Conservation (phyloP, 2,329 filamentous ascomycete species). For the Xenoacremonium recifei region DNA sequence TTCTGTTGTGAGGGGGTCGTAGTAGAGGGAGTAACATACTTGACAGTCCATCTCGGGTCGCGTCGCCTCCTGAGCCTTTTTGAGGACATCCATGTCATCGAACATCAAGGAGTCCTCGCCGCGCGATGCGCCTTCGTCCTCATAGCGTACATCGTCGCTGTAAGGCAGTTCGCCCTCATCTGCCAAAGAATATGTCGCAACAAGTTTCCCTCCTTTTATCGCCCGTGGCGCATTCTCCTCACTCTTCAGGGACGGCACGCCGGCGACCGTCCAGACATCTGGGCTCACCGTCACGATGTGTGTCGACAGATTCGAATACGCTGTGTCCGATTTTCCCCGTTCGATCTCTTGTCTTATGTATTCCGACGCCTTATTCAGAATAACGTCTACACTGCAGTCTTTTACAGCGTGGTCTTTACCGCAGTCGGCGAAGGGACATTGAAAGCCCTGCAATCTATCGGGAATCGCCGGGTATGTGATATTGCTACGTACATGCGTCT, state of each 20-base stretch:
- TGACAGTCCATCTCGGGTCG: conserved; percentile 81
- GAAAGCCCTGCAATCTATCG: conserved; percentile 66
- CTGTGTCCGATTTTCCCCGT: conserved; percentile 33
- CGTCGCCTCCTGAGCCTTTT: conserved; percentile 58
- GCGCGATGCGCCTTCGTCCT: conserved; percentile 24
- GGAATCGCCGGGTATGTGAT: conserved; percentile 75
- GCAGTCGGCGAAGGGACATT: conserved; percentile 70
- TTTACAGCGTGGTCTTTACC: conserved; percentile 68
- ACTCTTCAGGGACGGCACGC: conserved; percentile 38
- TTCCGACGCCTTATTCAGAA: conserved; percentile 68
- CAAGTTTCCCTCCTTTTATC: conserved; percentile 56
- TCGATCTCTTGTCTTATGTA: conserved; percentile 55
- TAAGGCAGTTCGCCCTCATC: conserved; percentile 58
- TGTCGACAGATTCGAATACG: conserved; percentile 30
- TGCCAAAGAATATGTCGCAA: conserved; percentile 66
- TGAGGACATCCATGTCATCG: conserved; percentile 33
- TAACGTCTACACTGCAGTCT: conserved; percentile 77
- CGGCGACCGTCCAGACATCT: conserved; percentile 40
- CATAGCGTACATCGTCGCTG: conserved; percentile 54
- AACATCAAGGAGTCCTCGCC: conserved; percentile 27
- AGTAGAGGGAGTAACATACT: conserved; percentile 78
- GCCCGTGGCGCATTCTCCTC: conserved; percentile 29
- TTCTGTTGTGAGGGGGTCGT: conserved; percentile 78
- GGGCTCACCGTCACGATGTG: conserved; percentile 35
- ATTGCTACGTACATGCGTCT: conserved; percentile 60